A percentile compares a stretch with the other conserved stretches of the same genome.
Conservation (phyloP, 73 alveolate genomes). For the Uronychia setigera region DNA sequence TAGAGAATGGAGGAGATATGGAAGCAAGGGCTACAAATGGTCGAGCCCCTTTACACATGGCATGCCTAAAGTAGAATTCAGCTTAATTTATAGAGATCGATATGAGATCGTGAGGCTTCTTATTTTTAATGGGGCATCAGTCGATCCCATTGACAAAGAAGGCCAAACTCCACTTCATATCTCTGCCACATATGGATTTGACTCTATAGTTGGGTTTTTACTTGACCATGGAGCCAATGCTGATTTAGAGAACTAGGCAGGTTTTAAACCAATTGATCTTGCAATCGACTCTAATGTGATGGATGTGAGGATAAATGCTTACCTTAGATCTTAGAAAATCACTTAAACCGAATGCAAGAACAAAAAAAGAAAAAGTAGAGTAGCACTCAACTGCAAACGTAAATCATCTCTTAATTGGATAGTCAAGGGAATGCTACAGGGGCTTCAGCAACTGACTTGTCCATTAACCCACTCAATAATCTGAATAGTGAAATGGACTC, state of each 20-base stretch:
- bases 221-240: conserved; percentile 3
- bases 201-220: background rate
- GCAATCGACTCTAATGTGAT: conserved; percentile 7
- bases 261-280: conserved; percentile 15
- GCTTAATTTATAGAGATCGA: background rate
- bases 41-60: background rate
- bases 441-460: too few species aligned
- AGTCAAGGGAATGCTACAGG: too few species aligned
- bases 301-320: too few species aligned
- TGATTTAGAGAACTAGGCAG: background rate
- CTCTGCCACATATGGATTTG: conserved; percentile 20
- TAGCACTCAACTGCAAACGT: background rate
- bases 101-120: conserved; percentile 1
- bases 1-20: conserved; percentile 13
- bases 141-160: conserved; percentile 7
- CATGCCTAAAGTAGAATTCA: background rate
- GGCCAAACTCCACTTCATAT: conserved; percentile 19
- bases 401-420: background rate
- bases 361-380: background rate
- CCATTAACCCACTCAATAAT: background rate
- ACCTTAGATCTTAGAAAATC: background rate
- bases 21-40: background rate
- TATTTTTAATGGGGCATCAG: background rate
- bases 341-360: background rate
- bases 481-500: background rate